Base-by-base conservation (phyloP, 2,329 filamentous ascomycete species). In the Didymella lethalis region DNA sequence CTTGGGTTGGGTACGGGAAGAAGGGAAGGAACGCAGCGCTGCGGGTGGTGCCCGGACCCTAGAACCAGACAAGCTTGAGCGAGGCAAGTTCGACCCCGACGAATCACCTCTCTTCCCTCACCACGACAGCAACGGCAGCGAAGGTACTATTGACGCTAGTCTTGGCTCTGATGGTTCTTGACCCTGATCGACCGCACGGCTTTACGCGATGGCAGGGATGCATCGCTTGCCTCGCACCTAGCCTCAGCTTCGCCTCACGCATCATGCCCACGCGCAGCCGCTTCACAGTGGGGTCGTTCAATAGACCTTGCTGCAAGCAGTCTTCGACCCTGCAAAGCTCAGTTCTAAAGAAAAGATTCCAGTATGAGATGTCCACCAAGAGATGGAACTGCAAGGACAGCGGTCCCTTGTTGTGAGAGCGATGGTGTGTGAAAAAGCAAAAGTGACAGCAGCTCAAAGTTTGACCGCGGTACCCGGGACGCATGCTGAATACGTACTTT, bases 341-440 rank as follows among this genome's bases (percentile, higher is more conserved):
- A 46, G 10, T 12, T 4, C 20, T 20, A 38, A 18, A 45, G 12
- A 34, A 10, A 4, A 12, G 16, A 16, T 6, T 3, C 28, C n/a
- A 14, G 16, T 5, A 26, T 4, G 14, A 23, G 7, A 40, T 25
- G 28, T 11, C 25, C 12, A 31, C 31, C 16, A 49, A 44, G 46
- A 58, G 11, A 26, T 49, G 44, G 55, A 32, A 46, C 36, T 10
- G 46, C n/a, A 11, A 45, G 29, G 46, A 34, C 32, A 59, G 20
- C 40, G 50, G 45, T 47, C 18, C 40, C 56, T 36, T 41, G 46
- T 29, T n/a, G 18, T 26, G 18, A 46, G 2, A 12, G 23, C 28
- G 44, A 47, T 16, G 46, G 40, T 34, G 40, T 25, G 12, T 6
- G 12, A 48, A 59, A 58, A 54, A 57, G 44, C 54, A 54, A 59